A percentile compares a stretch with the other conserved stretches of the same genome.
Conservation (phyloP, 257 asterid genomes). For the Solanum virginianum region DNA sequence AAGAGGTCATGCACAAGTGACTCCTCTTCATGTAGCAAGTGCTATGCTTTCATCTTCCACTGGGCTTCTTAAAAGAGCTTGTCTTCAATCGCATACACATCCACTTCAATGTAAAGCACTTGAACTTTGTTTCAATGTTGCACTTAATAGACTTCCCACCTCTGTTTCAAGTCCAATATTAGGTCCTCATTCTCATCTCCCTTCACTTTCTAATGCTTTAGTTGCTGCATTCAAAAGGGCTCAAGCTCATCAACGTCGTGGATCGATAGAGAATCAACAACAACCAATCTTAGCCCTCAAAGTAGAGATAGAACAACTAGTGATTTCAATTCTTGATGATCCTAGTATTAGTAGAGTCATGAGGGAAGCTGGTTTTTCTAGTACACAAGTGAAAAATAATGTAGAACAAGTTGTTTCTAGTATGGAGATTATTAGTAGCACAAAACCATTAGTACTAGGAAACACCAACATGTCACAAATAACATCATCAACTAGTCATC, state of each 20-base stretch:
- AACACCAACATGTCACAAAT: conserved; percentile 5
- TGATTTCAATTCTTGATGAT: conserved; percentile 76
- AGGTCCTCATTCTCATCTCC: conserved; percentile 49
- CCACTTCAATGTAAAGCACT: conserved; percentile 96
- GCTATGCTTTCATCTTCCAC: conserved; percentile 62
- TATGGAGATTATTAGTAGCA: conserved; percentile 5
- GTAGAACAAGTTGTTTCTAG: conserved; percentile 47
- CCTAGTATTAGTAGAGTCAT: conserved; percentile 96
- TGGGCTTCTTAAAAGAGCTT: conserved; percentile 54
- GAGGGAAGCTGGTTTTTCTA: conserved; percentile 93
- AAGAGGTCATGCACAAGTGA: conserved; percentile 91
- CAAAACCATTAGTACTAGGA: conserved; percentile 24
- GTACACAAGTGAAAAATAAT: conserved; percentile 67
- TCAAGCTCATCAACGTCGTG: conserved; percentile 92
- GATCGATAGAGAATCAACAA: conserved; percentile 68
- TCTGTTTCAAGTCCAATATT: conserved; percentile 54
- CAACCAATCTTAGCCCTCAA: conserved; percentile 72
- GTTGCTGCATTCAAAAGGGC: conserved; percentile 94
- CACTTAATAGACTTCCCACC: conserved; percentile 84
- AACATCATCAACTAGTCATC: conserved; percentile 11
- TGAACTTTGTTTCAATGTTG: conserved; percentile 92
- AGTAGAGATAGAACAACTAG: conserved; percentile 72
- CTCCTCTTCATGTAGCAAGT: conserved; percentile 89
- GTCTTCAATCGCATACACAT: conserved; percentile 79
- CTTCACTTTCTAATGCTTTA: conserved; percentile 88